Conservation (phyloP, 2,329 filamentous ascomycete species). For the Aspergillus sp. region DNA sequence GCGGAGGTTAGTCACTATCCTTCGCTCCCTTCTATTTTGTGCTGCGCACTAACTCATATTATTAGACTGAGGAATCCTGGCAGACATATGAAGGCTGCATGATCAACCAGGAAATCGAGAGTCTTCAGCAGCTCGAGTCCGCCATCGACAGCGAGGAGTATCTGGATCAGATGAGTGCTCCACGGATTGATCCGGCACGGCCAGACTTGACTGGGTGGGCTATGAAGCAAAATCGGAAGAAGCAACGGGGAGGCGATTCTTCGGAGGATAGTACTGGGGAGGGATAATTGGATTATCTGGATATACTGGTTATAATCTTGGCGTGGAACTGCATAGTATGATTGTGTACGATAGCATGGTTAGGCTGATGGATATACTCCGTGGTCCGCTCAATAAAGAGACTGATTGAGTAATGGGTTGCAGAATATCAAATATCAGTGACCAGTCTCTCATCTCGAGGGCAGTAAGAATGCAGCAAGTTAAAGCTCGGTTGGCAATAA, state of each 20-base stretch:
- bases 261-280: conserved; percentile 16
- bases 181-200: conserved; percentile 38
- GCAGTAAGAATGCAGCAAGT: neutral
- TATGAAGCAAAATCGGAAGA: conserved; percentile 36
- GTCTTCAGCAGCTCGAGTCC: conserved; percentile 44
- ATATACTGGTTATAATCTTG: neutral
- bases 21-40: neutral
- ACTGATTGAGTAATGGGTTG: neutral
- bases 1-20: conserved; percentile 9
- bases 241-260: conserved; percentile 18
- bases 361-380: too few relatives aligned
- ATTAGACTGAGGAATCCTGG: conserved; percentile 59
- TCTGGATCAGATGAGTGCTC: conserved; percentile 55
- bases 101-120: conserved; percentile 43
- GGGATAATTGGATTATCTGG: conserved; percentile 3
- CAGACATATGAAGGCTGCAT: conserved; percentile 66
- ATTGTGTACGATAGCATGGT: neutral
- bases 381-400: neutral
- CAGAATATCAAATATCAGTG: too few relatives aligned
- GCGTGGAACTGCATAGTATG: neutral
- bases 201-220: conserved; percentile 39
- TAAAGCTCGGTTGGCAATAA: neutral
- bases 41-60: conserved; percentile 7
- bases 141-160: conserved; percentile 52
- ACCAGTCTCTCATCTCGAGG: too few relatives aligned